These are phyloP conservation scores for Glaciozyma antarctica DNA, from an alignment of 768 basidiomycete species.

Conservation along the genomic window DNA sequence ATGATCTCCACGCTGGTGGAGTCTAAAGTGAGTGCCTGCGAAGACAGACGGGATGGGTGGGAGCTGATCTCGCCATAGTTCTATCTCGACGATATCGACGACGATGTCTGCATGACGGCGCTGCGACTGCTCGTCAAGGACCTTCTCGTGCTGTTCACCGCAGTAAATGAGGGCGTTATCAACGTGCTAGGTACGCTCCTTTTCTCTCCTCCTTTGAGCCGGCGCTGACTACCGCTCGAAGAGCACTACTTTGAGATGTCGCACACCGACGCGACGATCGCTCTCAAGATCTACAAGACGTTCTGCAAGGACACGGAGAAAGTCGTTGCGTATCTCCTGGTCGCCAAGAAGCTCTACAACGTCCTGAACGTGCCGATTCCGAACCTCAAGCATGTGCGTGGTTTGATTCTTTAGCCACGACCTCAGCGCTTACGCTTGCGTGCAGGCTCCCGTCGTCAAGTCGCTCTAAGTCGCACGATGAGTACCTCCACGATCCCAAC, in stretches of 20 bases:
- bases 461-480: conserved; percentile 78
- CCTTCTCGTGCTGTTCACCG: conserved; percentile 86
- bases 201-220: neutral
- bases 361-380: conserved; percentile 88
- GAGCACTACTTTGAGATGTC: conserved; percentile 99
- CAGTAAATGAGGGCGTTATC: conserved; percentile 83
- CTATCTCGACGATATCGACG: conserved; percentile 84
- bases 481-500: conserved; percentile 90
- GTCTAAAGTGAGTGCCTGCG: conserved; percentile 54
- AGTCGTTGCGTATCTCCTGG: conserved; percentile 76
- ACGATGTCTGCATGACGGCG: conserved; percentile 79
- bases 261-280: conserved; percentile 74
- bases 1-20: conserved; percentile 81
- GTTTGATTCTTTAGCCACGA: neutral
- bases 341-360: conserved; percentile 87
- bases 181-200: conserved; percentile 45
- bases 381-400: conserved; percentile 66
- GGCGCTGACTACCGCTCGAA: conserved; percentile 21
- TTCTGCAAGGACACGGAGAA: conserved; percentile 91
- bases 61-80: conserved; percentile 49
- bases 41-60: neutral
- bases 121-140: conserved; percentile 93
- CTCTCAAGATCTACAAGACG: conserved; percentile 76
- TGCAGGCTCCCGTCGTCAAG: conserved; percentile 83
- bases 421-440: conserved; percentile 42